Base-by-base conservation (phyloP, 192 early-diverging fungal species). In the Lobosporangium transversale region DNA sequence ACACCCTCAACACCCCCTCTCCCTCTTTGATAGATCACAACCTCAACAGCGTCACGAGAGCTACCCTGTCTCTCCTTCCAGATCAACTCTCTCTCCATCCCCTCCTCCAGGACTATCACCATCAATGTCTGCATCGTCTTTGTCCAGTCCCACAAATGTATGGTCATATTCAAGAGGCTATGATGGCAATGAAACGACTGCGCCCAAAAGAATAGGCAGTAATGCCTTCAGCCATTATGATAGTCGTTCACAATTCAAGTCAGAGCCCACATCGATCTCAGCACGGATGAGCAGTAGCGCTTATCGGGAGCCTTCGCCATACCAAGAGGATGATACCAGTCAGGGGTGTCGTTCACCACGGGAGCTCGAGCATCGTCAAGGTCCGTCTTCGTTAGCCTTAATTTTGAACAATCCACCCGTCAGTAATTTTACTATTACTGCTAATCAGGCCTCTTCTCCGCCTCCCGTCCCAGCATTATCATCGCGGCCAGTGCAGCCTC, bases 71-170 rank as follows among this genome's bases (percentile, higher is more conserved):
- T 67, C 65, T 21, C 53, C 73, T 8, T 56, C 64, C 2, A 58
- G 65, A 9, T 76, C 73, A 15, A 58, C 73, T 4, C 31, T 55
- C 5, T 76, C 73, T 26, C 73, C 73, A 3, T 66, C 64, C 0
- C 24, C 59, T 1, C 62, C 73, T 15, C 73, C 73, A 21, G 47
- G 44, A 1, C 30, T 67, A 30, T 76, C 73, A 30, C 73, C 73
- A 11, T 61, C 58, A 12, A 58, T 59, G 17, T 66, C 73, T 1
- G 24, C 58, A 9, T 66, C 59, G 0, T 58, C 70, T 4, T 59
- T 62, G 64, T 67, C 73, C 20, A 62, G 64, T 49, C 73, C 73
- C 0, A 67, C 48, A 11, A 60, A 76, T 4, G 18, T 61, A 1
- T 76, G 73, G 73, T 47, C 73, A 7, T 52, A 57, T 43, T 62